A percentile compares a stretch with the other conserved stretches of the same genome.
Conservation (phyloP, 2,329 filamentous ascomycete species). For the Raffaelea deltoideospora region DNA sequence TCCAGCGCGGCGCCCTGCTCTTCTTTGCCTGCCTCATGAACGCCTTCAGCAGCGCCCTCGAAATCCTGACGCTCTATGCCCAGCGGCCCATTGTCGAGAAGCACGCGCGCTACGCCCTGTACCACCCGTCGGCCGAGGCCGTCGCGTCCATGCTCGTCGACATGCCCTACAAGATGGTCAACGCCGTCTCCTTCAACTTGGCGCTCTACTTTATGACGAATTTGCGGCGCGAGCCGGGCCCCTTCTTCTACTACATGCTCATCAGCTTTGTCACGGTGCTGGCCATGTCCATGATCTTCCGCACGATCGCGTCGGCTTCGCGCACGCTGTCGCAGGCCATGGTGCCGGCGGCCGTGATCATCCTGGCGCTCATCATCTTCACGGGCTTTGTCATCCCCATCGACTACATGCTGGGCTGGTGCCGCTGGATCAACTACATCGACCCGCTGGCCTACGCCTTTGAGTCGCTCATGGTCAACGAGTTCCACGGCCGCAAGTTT, state of each 20-base stretch:
- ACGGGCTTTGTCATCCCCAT: constrained; percentile 53
- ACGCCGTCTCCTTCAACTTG: constrained; percentile 62
- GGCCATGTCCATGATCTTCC: constrained; percentile 77
- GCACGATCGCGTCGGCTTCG: constrained; percentile 63
- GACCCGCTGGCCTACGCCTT: constrained; percentile 71
- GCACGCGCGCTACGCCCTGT: constrained; percentile 71
- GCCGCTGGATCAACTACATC: constrained; percentile 69
- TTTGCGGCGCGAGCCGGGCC: constrained; percentile 53
- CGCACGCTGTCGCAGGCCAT: constrained; percentile 52
- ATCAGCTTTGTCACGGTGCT: constrained; percentile 60
- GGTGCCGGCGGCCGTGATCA: constrained; percentile 43
- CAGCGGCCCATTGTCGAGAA: constrained; percentile 90
- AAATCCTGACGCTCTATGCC: constrained; percentile 74
- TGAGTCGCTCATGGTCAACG: constrained; percentile 68
- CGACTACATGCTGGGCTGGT: constrained; percentile 64
- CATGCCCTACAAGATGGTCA: constrained; percentile 67
- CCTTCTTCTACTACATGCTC: constrained; percentile 78
- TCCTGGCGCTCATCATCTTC: constrained; percentile 52
- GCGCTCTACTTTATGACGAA: constrained; percentile 80
- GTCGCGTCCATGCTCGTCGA: constrained; percentile 75
- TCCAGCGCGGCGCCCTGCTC: constrained; percentile 60
- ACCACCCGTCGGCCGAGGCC: constrained; percentile 83
- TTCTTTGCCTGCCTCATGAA: constrained; percentile 85
- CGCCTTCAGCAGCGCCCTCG: constrained; percentile 65
- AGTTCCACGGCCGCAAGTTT: constrained; percentile 56